Evolutionary conservation across 2,329 filamentous ascomycete species (phyloP), one percentile per base, ranked within the genome.

Genomic region (Fusarium circinatum): DNA sequence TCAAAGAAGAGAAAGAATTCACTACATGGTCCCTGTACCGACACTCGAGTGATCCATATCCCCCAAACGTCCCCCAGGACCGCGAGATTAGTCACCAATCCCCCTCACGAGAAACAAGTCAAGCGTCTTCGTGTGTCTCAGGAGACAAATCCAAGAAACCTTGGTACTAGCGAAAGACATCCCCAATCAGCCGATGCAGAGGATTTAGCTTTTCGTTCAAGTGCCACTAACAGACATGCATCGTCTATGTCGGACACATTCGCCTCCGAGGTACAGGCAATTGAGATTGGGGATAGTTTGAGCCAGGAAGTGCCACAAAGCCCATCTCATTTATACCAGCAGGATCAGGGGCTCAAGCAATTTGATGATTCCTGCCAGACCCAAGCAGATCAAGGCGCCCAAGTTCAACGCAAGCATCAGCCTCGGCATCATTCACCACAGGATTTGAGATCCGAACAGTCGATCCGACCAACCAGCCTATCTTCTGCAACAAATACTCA

Each of bases 71-170:
- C 34, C 28, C 32, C 52, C 14, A 30, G 41, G 14, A 26, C 48
- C 47, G 26, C 49, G 10, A 28, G 26, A 7, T 44, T 42, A 45
- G 57, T 22, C 18, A 62, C 26, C 30, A 57, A 60, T 32, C 39
- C 30, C 36, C n/a, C 60, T 30, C 76, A 73, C 15, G 47, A 54
- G 28, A 73, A 74, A 39, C 70, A 73, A n/a, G 26, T 55, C 28
- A 81, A 81, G 63, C 78, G 79, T 13, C 79, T 76, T 30, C 76
- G 78, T 47, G 67, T 77, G 20, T 78, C 79, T 7, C 74, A 75
- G 38, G 77, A 73, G 20, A 56, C 59, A 30, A 52, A 42, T n/a
- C 74, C 76, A 28, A 44, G 42, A 20, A 65, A 64, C n/a, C 56
- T 61, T 22, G 56, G 39, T 11, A 41, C 62, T 17, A 61, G 44